phyloP scores from a whole-genome alignment of 495 filamentous ascomycete species.

The Talaromyces stipitatus region DNA sequence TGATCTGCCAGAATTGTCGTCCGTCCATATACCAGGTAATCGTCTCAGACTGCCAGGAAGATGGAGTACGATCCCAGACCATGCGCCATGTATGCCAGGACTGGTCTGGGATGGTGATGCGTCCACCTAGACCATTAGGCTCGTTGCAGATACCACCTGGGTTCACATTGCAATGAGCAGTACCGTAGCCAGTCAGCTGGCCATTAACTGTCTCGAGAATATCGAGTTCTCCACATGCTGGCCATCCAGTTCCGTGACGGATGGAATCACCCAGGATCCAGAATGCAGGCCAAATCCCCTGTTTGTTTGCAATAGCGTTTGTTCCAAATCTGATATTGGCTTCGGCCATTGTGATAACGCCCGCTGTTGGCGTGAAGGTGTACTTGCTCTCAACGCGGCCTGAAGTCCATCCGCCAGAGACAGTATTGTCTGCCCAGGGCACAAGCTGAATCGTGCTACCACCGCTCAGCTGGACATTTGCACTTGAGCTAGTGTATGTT shows the following conservation, averaged over 20 bases:
- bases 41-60: slow-evolving; percentile 3
- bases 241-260: slow-evolving; percentile 1
- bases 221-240: slow-evolving; percentile 4
- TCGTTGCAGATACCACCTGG: slow-evolving; percentile 7
- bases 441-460: slow-evolving; percentile 6
- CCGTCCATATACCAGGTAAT: slow-evolving; percentile 8
- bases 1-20: background rate
- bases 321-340: slow-evolving; percentile 5
- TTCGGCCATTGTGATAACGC: slow-evolving; percentile 1
- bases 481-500: slow-evolving; percentile 5
- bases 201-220: slow-evolving; percentile 6
- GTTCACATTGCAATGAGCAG: slow-evolving; percentile 5
- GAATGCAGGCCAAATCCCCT: slow-evolving; percentile 6
- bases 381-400: slow-evolving; percentile 6
- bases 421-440: slow-evolving; percentile 5
- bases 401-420: slow-evolving; percentile 9
- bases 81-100: slow-evolving; percentile 8
- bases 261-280: slow-evolving; percentile 4
- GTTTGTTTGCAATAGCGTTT: background rate
- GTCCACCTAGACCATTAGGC: slow-evolving; percentile 2
- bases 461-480: slow-evolving; percentile 5
- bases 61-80: slow-evolving; percentile 3
- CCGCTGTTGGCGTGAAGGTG: slow-evolving; percentile 1
- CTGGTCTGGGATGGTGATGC: slow-evolving; percentile 1
- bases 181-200: slow-evolving; percentile 4